Base-by-base conservation (phyloP, 164 flowering plant genomes). In the Stephania cephalantha region DNA sequence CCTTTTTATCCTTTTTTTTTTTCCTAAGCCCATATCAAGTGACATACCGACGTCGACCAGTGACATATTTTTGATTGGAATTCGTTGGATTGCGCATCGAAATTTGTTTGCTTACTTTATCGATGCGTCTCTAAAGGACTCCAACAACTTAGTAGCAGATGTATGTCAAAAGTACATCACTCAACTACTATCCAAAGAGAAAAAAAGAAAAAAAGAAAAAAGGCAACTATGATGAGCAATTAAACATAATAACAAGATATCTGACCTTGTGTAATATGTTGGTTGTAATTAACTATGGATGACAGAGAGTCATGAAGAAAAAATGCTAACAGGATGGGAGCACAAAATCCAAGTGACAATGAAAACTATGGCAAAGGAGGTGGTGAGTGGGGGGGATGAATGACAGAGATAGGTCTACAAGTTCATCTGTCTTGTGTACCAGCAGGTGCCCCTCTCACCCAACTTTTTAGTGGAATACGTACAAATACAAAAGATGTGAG, bases 341-440 rank as follows among this genome's bases (percentile, higher is more conserved):
- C 64, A 58, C 64, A 58, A 58, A 58, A 58, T 58, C 64, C 64
- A 58, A 58, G 64, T 58, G 20, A 58, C 64, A 58, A 58, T 58
- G 64, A 58, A 58, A 18, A 15, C 17, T 58, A n/a, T 58, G 64
- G n/a, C 20, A 58, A 58, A 15, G 64, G 5, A 12, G 18, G 63
- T 11, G 55, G 55, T 2, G 55, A 13, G 55, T 15, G 20, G 15
- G 64, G 64, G 25, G 64, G 64, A 1, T 58, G 64, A 58, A 58
- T 58, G 64, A 58, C 18, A 12, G 64, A 58, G 64, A 58, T 58
- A 3, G 20, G 64, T 58, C 64, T 58, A 9, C 64, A 15, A 58
- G 20, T 58, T 58, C 64, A 58, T 58, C 64, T 58, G 64, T 58
- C 64, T 58, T 58, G 64, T 18, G 64, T 58, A 18, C 22, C 17